phyloP scores from a whole-genome alignment of 129 eudicot genomes.

The Helichrysum umbraculigerum region DNA sequence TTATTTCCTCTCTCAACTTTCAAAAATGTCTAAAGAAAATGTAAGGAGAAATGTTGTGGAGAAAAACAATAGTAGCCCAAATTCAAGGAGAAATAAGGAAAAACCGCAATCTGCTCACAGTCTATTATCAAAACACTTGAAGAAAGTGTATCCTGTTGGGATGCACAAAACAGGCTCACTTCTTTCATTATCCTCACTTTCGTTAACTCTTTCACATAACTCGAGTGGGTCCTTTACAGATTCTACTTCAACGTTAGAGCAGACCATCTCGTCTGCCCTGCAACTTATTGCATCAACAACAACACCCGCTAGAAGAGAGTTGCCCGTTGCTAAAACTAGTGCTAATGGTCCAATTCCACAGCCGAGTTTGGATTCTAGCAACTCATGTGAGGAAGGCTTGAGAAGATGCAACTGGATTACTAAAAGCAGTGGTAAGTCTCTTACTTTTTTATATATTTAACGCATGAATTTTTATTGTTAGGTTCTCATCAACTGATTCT shows the following conservation, averaged over 20 bases:
- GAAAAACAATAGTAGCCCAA: slow-evolving; percentile 32
- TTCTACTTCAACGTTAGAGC: slow-evolving; percentile 65
- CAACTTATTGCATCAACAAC: slow-evolving; percentile 49
- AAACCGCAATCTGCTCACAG: slow-evolving; percentile 45
- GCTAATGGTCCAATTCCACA: slow-evolving; percentile 33
- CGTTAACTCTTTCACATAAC: slow-evolving; percentile 69
- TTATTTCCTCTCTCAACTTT: slow-evolving; percentile 9
- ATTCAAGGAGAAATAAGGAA: slow-evolving; percentile 39
- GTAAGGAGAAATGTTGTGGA: slow-evolving; percentile 45
- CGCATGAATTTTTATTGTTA: background rate
- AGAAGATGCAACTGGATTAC: slow-evolving; percentile 98
- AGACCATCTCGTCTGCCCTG: slow-evolving; percentile 69
- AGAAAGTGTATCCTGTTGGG: slow-evolving; percentile 84
- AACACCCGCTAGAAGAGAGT: slow-evolving; percentile 43
- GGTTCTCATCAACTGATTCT: background rate
- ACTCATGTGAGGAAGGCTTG: slow-evolving; percentile 46
- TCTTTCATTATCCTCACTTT: slow-evolving; percentile 80
- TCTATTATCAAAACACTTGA: slow-evolving; percentile 62
- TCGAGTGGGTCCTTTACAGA: slow-evolving; percentile 76
- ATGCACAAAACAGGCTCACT: slow-evolving; percentile 65
- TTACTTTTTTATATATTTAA: background rate
- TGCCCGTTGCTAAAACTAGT: slow-evolving; percentile 32
- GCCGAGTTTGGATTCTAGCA: slow-evolving; percentile 29
- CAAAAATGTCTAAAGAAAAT: slow-evolving; percentile 67
- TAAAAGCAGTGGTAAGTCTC: slow-evolving; percentile 74